A percentile compares a stretch with the other conserved stretches of the same genome.
These are phyloP conservation scores for Phytophthora brassicae DNA, from an alignment of 352 stramenopile genomes.

Conservation along the genomic window DNA sequence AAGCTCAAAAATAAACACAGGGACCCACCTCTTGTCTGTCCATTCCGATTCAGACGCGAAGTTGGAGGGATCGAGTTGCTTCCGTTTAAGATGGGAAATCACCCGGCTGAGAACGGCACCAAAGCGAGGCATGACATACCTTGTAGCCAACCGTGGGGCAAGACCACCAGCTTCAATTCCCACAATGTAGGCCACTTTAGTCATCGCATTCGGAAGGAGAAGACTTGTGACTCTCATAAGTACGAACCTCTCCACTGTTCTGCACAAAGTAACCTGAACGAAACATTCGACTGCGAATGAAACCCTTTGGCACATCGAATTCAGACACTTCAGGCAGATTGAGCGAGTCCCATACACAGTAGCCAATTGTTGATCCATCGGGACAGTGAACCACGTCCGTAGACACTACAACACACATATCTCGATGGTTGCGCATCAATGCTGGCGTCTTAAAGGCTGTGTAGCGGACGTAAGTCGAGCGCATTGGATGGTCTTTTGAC, in stretches of 20 bases:
- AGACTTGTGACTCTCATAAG: too few relatives aligned
- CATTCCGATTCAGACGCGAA: slow-evolving; percentile 35
- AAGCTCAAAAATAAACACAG: too few relatives aligned
- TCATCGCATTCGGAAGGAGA: slow-evolving; percentile 21
- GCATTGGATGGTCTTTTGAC: slow-evolving; percentile 30
- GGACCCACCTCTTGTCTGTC: slow-evolving; percentile 27
- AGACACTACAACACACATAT: slow-evolving; percentile 44
- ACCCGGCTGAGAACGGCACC: slow-evolving; percentile 37
- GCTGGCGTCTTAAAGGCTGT: slow-evolving; percentile 38
- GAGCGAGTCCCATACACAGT: slow-evolving; percentile 52
- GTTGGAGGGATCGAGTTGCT: slow-evolving; percentile 29
- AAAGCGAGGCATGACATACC: slow-evolving; percentile 41
- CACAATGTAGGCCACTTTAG: slow-evolving; percentile 40
- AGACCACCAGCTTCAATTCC: slow-evolving; percentile 38
- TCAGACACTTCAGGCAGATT: slow-evolving; percentile 34
- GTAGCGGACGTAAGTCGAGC: slow-evolving; percentile 45
- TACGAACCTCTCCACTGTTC: slow-evolving; percentile 34
- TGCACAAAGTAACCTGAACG: slow-evolving; percentile 43
- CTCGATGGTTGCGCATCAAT: slow-evolving; percentile 37
- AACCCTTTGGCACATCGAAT: slow-evolving; percentile 39
- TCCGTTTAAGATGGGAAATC: slow-evolving; percentile 22
- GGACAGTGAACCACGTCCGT: slow-evolving; percentile 40
- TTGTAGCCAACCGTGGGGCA: slow-evolving; percentile 25
- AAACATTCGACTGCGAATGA: slow-evolving; percentile 42
- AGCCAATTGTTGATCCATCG: slow-evolving; percentile 40